Conservation (phyloP, 1,284 basidiomycete species). For the Mycena citricolor region DNA sequence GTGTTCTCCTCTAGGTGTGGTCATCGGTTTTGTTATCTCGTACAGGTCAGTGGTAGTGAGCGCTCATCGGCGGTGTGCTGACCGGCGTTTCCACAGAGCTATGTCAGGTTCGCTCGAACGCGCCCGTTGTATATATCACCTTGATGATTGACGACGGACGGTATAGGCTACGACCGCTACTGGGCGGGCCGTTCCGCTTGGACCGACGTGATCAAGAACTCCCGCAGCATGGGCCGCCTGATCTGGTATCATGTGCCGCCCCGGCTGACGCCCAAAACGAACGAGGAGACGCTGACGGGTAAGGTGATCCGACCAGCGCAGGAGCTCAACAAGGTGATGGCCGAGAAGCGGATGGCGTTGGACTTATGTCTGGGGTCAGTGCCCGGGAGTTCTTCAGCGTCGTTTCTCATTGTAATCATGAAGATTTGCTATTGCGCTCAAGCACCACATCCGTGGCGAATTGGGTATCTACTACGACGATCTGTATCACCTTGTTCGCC, state of each 20-base stretch:
- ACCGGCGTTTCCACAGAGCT: too few species aligned
- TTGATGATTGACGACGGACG: too few species aligned
- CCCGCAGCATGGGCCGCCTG: constrained; percentile 50
- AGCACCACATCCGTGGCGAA: constrained; percentile 65
- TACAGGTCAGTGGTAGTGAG: constrained; percentile 52
- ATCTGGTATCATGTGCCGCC: constrained; percentile 66
- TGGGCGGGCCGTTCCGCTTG: constrained; percentile 62
- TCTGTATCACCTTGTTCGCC: constrained; percentile 47
- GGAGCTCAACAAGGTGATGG: constrained; percentile 52
- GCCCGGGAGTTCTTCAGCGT: background rate
- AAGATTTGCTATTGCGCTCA: constrained; percentile 59
- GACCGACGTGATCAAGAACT: constrained; percentile 55
- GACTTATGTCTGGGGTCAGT: constrained; percentile 58
- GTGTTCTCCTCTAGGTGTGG: constrained; percentile 54
- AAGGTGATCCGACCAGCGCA: constrained; percentile 33
- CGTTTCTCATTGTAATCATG: background rate
- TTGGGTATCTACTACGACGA: constrained; percentile 61
- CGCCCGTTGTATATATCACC: constrained; percentile 32
- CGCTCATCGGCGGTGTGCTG: background rate
- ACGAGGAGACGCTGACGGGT: constrained; percentile 34
- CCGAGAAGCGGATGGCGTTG: constrained; percentile 59
- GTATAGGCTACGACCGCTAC: constrained; percentile 62
- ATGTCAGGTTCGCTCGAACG: constrained; percentile 59
- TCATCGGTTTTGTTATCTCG: constrained; percentile 70
- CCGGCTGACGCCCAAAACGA: constrained; percentile 38